phyloP scores from a whole-genome alignment of 2,329 filamentous ascomycete species.

The Diaporthe sp. region DNA sequence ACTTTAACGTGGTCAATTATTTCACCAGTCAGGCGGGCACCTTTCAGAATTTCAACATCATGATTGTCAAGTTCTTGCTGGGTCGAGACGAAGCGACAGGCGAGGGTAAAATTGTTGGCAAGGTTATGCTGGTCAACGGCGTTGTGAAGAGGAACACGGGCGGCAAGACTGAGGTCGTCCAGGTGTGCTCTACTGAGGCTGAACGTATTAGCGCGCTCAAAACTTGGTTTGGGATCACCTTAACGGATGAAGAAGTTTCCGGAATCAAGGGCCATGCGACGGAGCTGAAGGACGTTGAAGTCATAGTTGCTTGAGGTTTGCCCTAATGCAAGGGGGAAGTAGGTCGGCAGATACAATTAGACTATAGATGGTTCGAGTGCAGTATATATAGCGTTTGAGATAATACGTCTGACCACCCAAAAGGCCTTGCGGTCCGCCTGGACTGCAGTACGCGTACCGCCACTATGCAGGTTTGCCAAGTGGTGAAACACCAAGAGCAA shows the following conservation, averaged over 20 bases:
- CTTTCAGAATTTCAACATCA: conserved; percentile 66
- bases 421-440: conserved; percentile 2
- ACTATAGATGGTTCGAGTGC: not conserved
- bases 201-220: conserved; percentile 66
- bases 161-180: conserved; percentile 62
- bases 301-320: conserved; percentile 16
- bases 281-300: conserved; percentile 52
- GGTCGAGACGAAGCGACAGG: conserved; percentile 52
- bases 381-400: not conserved
- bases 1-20: conserved; percentile 73
- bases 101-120: conserved; percentile 61
- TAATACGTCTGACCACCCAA: conserved; percentile 1
- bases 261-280: conserved; percentile 64
- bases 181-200: conserved; percentile 61
- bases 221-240: conserved; percentile 64
- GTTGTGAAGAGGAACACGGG: conserved; percentile 66
- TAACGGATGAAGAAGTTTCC: conserved; percentile 62
- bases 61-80: conserved; percentile 68
- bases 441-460: not conserved
- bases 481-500: conserved; percentile 17
- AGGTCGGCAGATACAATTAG: not conserved
- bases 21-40: conserved; percentile 61
- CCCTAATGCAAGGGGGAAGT: conserved; percentile 1
- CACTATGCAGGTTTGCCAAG: not conserved
- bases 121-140: conserved; percentile 63